Conservation (phyloP, 2,329 filamentous ascomycete genomes). For the Cyanodermella asteris region DNA sequence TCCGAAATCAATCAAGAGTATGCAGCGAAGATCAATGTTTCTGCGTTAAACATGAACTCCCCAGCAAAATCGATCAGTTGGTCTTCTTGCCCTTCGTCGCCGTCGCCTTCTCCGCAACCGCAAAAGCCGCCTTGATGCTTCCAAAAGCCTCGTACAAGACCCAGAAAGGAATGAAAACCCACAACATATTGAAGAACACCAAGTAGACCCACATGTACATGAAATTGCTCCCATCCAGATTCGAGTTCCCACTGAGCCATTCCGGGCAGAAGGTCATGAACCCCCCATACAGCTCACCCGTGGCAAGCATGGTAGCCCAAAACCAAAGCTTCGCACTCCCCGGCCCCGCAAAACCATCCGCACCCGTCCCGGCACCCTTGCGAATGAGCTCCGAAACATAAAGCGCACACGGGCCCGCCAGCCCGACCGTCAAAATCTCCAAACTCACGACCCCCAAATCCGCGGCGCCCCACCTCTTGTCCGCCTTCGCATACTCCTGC, state of each 20-base stretch:
- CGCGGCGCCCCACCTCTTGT: constrained; percentile 35
- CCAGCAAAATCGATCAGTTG: no score
- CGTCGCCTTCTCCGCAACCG: constrained; percentile 1
- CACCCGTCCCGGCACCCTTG: constrained; percentile 10
- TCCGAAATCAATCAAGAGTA: no score
- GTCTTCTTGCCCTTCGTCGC: constrained; percentile 2
- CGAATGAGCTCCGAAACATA: constrained; percentile 33
- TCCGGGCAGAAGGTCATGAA: constrained; percentile 47
- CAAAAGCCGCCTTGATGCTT: constrained; percentile 5
- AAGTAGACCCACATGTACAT: constrained; percentile 41
- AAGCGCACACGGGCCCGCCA: constrained; percentile 34
- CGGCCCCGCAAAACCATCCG: constrained; percentile 10
- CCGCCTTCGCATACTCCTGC: constrained; percentile 45
- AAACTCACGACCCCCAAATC: constrained; percentile 37
- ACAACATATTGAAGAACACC: constrained; percentile 41
- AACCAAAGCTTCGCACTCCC: constrained; percentile 25
- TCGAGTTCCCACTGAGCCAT: constrained; percentile 36
- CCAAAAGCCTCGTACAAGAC: constrained; percentile 4
- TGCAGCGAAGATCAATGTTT: no score
- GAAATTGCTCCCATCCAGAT: constrained; percentile 35
- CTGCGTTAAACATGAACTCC: no score
- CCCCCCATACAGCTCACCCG: constrained; percentile 40
- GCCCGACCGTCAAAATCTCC: constrained; percentile 38
- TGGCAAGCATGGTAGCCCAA: constrained; percentile 35
- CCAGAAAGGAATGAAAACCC: constrained; percentile 23